These are phyloP conservation scores for Eimeria necatrix DNA, from an alignment of 169 alveolate genomes.

Conservation along the genomic window DNA sequence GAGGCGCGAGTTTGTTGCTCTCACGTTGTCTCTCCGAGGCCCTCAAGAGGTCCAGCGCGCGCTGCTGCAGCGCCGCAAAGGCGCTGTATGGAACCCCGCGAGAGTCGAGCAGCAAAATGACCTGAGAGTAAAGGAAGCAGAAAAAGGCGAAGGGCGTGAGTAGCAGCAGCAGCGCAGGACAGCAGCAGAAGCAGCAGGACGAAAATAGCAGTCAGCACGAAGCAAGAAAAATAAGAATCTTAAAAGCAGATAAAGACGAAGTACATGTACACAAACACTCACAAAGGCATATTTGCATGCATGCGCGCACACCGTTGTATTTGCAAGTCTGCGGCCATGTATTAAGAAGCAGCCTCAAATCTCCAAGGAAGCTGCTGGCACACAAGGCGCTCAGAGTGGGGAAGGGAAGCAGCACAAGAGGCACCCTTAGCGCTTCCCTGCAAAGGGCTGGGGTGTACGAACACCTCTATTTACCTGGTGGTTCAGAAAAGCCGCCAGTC, in stretches of 20 bases:
- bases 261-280: too few species aligned
- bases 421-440: not conserved
- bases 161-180: too few species aligned
- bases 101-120: constrained; percentile 31
- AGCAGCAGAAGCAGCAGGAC: too few species aligned
- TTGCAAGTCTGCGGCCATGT: too few species aligned
- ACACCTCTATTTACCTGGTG: not conserved
- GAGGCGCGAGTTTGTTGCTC: too few species aligned
- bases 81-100: not conserved
- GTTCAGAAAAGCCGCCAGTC: not conserved
- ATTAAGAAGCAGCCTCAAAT: too few species aligned
- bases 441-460: not conserved
- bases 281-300: too few species aligned
- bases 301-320: too few species aligned
- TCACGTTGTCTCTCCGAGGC: not conserved
- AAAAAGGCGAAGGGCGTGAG: not conserved
- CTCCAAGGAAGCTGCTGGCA: too few species aligned
- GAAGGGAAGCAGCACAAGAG: too few species aligned
- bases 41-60: constrained; percentile 1
- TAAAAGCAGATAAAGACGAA: too few species aligned
- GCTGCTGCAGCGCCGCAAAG: not conserved
- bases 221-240: not conserved
- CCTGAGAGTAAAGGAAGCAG: not conserved
- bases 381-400: too few species aligned
- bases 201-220: not conserved